Evolutionary conservation across 345 rosid species (phyloP).

Genomic region (Hypericum androsaemum): DNA sequence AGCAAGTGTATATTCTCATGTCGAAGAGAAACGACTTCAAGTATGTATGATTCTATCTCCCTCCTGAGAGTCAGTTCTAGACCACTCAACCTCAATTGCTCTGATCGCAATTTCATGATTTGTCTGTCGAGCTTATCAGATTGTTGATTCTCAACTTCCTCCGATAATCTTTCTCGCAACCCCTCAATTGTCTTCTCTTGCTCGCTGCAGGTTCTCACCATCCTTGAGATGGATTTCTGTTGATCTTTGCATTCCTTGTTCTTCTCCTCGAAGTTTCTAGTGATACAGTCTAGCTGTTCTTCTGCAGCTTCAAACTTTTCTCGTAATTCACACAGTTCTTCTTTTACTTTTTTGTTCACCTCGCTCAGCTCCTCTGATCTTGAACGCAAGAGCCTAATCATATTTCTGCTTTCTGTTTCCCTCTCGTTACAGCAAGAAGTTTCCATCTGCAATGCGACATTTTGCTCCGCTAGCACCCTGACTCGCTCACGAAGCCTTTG

Average conservation of each 20-base stretch:
- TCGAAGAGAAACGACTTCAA: slow-evolving; percentile 70
- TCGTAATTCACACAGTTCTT: slow-evolving; percentile 40
- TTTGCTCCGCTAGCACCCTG: slow-evolving; percentile 95
- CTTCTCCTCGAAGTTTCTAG: slow-evolving; percentile 70
- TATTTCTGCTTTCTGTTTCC: slow-evolving; percentile 55
- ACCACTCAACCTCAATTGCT: slow-evolving; percentile 81
- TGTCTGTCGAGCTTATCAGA: slow-evolving; percentile 39
- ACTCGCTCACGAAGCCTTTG: slow-evolving; percentile 87
- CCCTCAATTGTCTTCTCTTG: slow-evolving; percentile 85
- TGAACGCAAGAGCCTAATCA: slow-evolving; percentile 43
- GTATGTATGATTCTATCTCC: slow-evolving; percentile 51
- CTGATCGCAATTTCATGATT: slow-evolving; percentile 51
- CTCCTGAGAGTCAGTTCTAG: slow-evolving; percentile 67
- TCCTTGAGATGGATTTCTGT: slow-evolving; percentile 62
- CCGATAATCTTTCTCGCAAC: slow-evolving; percentile 44
- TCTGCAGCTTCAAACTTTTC: slow-evolving; percentile 44
- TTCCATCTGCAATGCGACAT: slow-evolving; percentile 88
- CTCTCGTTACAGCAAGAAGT: slow-evolving; percentile 54
- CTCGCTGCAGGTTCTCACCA: slow-evolving; percentile 62
- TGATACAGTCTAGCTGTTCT: slow-evolving; percentile 42
- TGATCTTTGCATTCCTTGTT: slow-evolving; percentile 81
- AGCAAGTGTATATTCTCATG: slow-evolving; percentile 68
- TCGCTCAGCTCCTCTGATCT: slow-evolving; percentile 38
- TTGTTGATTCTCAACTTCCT: slow-evolving; percentile 37
- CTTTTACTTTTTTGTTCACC: slow-evolving; percentile 45